A percentile compares a stretch with the other conserved stretches of the same genome.
Conservation (phyloP, 176 grass and related monocot species). For the Phoenix roebelenii region DNA sequence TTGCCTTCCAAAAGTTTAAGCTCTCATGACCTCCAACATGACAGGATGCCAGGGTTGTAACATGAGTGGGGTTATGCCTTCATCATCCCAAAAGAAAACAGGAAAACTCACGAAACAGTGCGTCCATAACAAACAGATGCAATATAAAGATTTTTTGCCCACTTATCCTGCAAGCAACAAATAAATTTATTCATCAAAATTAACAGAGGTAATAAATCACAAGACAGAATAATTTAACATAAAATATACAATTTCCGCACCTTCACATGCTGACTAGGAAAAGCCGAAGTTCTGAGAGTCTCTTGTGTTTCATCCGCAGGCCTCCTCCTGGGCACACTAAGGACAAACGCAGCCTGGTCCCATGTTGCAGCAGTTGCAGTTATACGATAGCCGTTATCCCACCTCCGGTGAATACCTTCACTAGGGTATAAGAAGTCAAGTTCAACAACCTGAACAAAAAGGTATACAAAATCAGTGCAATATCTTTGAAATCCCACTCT, state of each 20-base stretch:
- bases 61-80: not conserved
- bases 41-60: not conserved
- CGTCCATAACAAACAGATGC: conserved; percentile 94
- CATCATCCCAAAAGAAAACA: conserved; percentile 5
- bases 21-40: conserved; percentile 30
- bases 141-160: conserved; percentile 88
- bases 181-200: not conserved
- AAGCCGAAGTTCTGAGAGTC: conserved; percentile 85
- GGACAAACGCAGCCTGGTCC: conserved; percentile 86
- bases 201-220: not conserved
- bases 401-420: conserved; percentile 94
- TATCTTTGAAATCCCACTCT: too few species aligned
- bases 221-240: not conserved
- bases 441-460: conserved; percentile 68
- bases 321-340: conserved; percentile 82
- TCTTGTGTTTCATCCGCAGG: conserved; percentile 83
- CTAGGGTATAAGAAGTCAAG: conserved; percentile 97
- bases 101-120: conserved; percentile 65
- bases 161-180: conserved; percentile 78
- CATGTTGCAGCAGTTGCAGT: conserved; percentile 79
- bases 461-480: not conserved
- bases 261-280: conserved; percentile 95
- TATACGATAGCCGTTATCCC: conserved; percentile 87
- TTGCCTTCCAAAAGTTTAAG: conserved; percentile 1
- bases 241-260: conserved; percentile 23